Conservation (phyloP, 2,329 filamentous ascomycete genomes). For the Cladosporium sp. region DNA sequence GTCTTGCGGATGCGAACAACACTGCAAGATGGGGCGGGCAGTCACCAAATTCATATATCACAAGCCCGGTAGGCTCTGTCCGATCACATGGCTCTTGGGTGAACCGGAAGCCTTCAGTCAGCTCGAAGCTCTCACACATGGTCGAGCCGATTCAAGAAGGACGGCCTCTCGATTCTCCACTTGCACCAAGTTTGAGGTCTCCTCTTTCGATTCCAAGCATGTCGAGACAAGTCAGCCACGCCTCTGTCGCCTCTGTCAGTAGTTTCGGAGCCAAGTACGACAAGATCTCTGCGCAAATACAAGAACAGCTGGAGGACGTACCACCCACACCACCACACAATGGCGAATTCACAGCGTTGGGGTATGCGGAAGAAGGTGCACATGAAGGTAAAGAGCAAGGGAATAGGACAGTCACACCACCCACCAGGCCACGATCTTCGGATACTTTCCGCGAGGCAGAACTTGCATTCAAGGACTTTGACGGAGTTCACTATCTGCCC, state of each 20-base stretch:
- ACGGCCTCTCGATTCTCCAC: constrained; percentile 31
- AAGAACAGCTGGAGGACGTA: constrained; percentile 24
- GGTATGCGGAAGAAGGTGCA: constrained; percentile 4
- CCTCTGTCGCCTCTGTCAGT: constrained; percentile 16
- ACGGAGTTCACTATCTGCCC: constrained; percentile 70
- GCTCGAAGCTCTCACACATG: constrained; percentile 39
- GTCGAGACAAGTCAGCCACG: constrained; percentile 20
- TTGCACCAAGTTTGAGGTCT: constrained; percentile 25
- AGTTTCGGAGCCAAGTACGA: constrained; percentile 29
- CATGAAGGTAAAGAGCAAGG: constrained; percentile 4
- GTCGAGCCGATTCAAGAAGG: constrained; percentile 36
- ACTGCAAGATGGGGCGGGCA: constrained; percentile 66
- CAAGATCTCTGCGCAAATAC: constrained; percentile 28
- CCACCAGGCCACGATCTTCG: constrained; percentile 48
- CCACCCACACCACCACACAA: constrained; percentile 22
- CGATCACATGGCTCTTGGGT: constrained; percentile 43
- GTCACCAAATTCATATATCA: constrained; percentile 63
- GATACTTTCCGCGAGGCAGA: constrained; percentile 63
- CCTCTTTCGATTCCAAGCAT: constrained; percentile 12
- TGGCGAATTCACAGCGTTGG: neutral
- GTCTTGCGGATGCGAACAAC: constrained; percentile 68
- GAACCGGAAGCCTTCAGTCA: constrained; percentile 35
- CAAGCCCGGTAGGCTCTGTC: constrained; percentile 63
- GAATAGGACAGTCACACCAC: constrained; percentile 12
- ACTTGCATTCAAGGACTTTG: constrained; percentile 72